phyloP scores from a whole-genome alignment of 2,329 filamentous ascomycete genomes.

The Nannizziopsis barbatae region DNA sequence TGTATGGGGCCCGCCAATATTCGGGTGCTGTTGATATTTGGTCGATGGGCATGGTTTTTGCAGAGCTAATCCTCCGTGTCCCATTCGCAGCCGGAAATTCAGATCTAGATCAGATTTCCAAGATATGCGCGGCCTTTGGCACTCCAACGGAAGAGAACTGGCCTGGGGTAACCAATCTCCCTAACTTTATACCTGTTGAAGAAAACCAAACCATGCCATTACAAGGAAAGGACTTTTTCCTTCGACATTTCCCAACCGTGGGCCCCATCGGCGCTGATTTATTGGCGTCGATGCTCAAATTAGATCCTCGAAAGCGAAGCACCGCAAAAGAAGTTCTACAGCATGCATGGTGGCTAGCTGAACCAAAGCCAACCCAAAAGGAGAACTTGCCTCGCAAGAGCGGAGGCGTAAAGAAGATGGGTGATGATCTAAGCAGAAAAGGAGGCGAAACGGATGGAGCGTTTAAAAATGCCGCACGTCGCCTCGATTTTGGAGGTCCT shows the following conservation, averaged over 20 bases:
- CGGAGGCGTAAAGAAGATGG: constrained; percentile 63
- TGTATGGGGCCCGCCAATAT: constrained; percentile 84
- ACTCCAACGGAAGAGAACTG: constrained; percentile 90
- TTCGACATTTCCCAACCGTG: constrained; percentile 64
- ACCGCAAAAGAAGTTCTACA: constrained; percentile 65
- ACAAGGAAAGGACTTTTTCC: constrained; percentile 59
- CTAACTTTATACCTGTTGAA: constrained; percentile 64
- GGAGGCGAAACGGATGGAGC: constrained; percentile 56
- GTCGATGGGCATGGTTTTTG: constrained; percentile 87
- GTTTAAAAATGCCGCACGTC: constrained; percentile 65
- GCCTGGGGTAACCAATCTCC: constrained; percentile 76
- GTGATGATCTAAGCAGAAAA: constrained; percentile 66
- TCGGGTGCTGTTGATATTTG: constrained; percentile 85
- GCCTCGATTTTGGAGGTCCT: constrained; percentile 58
- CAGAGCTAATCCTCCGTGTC: constrained; percentile 71
- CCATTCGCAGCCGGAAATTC: constrained; percentile 75
- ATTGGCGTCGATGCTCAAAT: constrained; percentile 68
- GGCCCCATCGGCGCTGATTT: constrained; percentile 77
- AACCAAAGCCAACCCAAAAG: constrained; percentile 72
- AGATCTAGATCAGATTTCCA: constrained; percentile 73
- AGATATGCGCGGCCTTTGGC: constrained; percentile 76
- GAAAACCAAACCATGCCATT: constrained; percentile 45
- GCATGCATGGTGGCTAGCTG: constrained; percentile 75
- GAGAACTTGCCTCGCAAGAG: constrained; percentile 69
- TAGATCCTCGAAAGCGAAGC: constrained; percentile 78